Base-by-base conservation (phyloP, 1,139 yeast genomes). In the Sugiyamaella japonica region DNA sequence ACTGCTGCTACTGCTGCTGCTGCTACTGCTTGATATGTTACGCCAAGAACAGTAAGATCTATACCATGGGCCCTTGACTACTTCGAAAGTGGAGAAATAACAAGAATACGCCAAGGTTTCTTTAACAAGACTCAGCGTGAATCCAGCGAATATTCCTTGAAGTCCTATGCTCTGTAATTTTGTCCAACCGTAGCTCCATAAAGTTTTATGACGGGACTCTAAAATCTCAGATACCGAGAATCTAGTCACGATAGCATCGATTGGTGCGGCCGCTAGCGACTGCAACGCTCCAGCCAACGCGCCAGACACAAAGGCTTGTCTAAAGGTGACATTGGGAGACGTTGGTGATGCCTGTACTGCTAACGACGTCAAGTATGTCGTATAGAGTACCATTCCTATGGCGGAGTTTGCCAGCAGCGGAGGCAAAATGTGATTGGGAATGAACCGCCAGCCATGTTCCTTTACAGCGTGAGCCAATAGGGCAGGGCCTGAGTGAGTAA, bases 241-340 rank as follows among this genome's bases (percentile, higher is more conserved):
- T 62, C 97, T 76, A 1, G 96, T 83, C 64, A 86, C 88, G 7
- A 91, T 84, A 7, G 97, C 97, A 70, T 91, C 97, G 2, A 91
- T 79, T 0, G 98, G 98, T 1, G 97, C 95, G 1, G 97, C 96
- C 1, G 90, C 93, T n/a, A 89, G 72, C 15, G 96, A 86, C 64
- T 93, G 97, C 12, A 84, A 82, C 0, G 85, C 82, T 0, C 97
- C 97, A 0, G 97, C 97, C 0, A 88, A 63, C 56, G 85, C 83
- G 0, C 98, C 98, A 0, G 97, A 89, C 53, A 81, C 71, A 74
- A 89, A 82, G 0, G 95, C 83, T 64, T 86, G 90, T 15, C 55
- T 23, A 7, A 57, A 53, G 17, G 56, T 50, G 15, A 45, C 51
- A 32, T 61, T 55, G 40, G 53, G 57, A 9, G 50, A 38, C 3